Evolutionary conservation across 345 rosid genomes (phyloP), one percentile per base, ranked within the genome.

Genomic region (Ailanthus altissimus): DNA sequence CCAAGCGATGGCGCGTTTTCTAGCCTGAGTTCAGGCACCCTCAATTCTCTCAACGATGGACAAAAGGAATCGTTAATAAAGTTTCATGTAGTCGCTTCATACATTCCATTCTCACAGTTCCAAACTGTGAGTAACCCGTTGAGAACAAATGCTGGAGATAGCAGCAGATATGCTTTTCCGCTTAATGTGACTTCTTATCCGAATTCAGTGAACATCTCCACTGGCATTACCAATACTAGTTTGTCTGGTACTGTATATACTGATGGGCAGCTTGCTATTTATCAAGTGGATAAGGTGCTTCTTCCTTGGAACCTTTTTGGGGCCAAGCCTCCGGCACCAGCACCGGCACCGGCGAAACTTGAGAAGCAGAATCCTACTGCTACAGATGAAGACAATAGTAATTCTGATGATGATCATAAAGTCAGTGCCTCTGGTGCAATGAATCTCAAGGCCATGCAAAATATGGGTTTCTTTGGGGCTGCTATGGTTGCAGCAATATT

Each of bases 71-170:
- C 78, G 62, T 57, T 85, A 32, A 61, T 82, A 20, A 82, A 85
- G 66, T 85, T 74, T 78, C 88, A 85, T 12, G 77, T 85, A 15
- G 56, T 85, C 53, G 76, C 85, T 8, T 49, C 36, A 3, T 82
- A 64, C 46, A 61, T 84, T 45, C 75, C 87, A 1, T 46, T 76
- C 26, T 64, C 83, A 42, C 84, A 82, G 47, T 82, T 85, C 76
- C 82, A 82, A 67, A 85, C 84, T 0, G 83, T 80, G 42, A 85
- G 85, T 81, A 85, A 85, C 67, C 88, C 88, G 0, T n/a, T 82
- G 49, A 80, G 80, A 77, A 85, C 87, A 21, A 83, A 60, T 58
- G 85, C 87, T 0, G 83, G 85, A 13, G 81, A 82, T 3, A 79
- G 78, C 16, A 68, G 80, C 9, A 53, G 46, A 18, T 71, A 59